These are phyloP conservation scores for Podospora conica DNA, from an alignment of 495 filamentous ascomycete species.

Conservation along the genomic window DNA sequence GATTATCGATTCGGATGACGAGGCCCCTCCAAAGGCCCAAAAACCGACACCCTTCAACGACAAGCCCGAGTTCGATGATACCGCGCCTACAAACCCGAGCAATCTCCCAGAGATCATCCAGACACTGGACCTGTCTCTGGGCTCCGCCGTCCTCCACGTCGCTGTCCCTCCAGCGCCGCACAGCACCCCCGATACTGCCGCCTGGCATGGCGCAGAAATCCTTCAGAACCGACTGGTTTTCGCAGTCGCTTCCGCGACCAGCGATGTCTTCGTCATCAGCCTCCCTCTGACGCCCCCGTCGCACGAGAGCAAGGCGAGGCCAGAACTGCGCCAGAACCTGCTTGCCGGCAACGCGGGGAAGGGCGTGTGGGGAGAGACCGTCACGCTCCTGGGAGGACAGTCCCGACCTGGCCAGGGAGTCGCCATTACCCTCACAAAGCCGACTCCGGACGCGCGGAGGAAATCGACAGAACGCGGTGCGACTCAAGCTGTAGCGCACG, in stretches of 20 bases:
- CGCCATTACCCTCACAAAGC: slow-evolving; percentile 57
- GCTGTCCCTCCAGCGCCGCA: slow-evolving; percentile 51
- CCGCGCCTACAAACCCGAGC: slow-evolving; percentile 36
- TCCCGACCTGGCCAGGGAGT: slow-evolving; percentile 57
- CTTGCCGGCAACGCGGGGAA: slow-evolving; percentile 43
- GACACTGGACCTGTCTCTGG: slow-evolving; percentile 61
- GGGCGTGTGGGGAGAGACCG: slow-evolving; percentile 56
- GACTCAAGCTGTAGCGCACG: slow-evolving; percentile 19
- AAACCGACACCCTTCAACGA: slow-evolving; percentile 28
- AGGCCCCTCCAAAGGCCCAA: slow-evolving; percentile 32
- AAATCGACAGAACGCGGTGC: slow-evolving; percentile 33
- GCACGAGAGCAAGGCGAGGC: slow-evolving; percentile 45
- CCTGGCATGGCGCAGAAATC: slow-evolving; percentile 54
- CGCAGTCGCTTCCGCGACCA: slow-evolving; percentile 63
- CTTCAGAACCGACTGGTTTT: slow-evolving; percentile 63
- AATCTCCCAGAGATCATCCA: slow-evolving; percentile 49
- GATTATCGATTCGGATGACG: slow-evolving; percentile 77
- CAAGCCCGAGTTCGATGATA: slow-evolving; percentile 46
- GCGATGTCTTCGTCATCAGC: slow-evolving; percentile 59
- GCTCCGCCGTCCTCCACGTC: slow-evolving; percentile 54
- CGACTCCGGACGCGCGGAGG: slow-evolving; percentile 25
- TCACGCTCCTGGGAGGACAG: slow-evolving; percentile 52
- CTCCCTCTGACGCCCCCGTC: slow-evolving; percentile 72
- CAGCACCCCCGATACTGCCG: slow-evolving; percentile 37
- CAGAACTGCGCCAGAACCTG: slow-evolving; percentile 40